Evolutionary conservation across 805 yeast species (phyloP).

Genomic region (Grigorovia humatica): DNA sequence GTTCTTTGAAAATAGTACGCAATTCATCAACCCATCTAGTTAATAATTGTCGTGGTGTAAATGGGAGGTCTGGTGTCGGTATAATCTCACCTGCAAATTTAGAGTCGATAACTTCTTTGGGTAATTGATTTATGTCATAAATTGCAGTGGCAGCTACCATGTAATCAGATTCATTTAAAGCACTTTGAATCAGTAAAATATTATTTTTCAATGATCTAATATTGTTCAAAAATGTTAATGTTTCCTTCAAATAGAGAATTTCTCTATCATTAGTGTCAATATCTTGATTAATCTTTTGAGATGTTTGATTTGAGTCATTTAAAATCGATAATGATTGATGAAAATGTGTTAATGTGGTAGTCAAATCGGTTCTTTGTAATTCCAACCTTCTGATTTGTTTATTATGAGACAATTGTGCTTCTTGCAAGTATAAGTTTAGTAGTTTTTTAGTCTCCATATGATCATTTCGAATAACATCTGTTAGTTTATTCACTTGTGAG

Average conservation of each 20-base stretch:
- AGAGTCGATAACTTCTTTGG: conserved; percentile 49
- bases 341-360: conserved; percentile 48
- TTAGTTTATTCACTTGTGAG: conserved; percentile 23
- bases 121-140: conserved; percentile 40
- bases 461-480: conserved; percentile 14
- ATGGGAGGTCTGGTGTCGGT: conserved; percentile 81
- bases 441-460: conserved; percentile 8
- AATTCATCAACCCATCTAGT: conserved; percentile 50
- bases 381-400: conserved; percentile 38
- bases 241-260: conserved; percentile 48
- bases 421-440: conserved; percentile 14
- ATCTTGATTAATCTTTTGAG: conserved; percentile 55
- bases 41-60: conserved; percentile 52
- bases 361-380: conserved; percentile 50
- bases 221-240: conserved; percentile 53
- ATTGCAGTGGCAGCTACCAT: conserved; percentile 68
- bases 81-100: conserved; percentile 69
- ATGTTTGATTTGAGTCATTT: conserved; percentile 51
- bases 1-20: conserved; percentile 43
- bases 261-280: conserved; percentile 65
- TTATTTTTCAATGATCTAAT: conserved; percentile 58
- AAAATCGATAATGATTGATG: conserved; percentile 45
- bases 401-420: conserved; percentile 17
- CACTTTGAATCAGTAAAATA: conserved; percentile 53
- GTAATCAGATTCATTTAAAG: conserved; percentile 61